phyloP scores from a whole-genome alignment of 441 rosid species.

The Hypseocharis bilobata region DNA sequence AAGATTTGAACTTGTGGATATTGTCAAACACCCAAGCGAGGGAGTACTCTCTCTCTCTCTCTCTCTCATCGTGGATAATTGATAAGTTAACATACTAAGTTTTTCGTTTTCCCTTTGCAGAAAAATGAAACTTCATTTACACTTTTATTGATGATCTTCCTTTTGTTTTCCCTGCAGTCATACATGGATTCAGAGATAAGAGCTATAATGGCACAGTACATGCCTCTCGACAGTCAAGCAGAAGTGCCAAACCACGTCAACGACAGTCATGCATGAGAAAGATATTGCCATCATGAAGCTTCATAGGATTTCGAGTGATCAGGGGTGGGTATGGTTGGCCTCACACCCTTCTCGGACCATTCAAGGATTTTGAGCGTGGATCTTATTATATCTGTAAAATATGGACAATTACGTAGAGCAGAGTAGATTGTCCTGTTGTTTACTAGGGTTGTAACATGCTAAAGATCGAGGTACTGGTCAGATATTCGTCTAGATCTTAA shows the following conservation, averaged over 20 bases:
- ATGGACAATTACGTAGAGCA: conserved; percentile 26
- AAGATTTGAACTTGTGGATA: too few species aligned
- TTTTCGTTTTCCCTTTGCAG: too few species aligned
- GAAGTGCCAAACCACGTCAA: conserved; percentile 60
- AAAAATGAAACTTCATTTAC: background rate
- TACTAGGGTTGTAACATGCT: conserved; percentile 15
- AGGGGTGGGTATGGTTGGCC: conserved; percentile 7
- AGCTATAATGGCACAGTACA: conserved; percentile 98
- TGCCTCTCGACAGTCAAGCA: conserved; percentile 88
- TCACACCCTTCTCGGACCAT: conserved; percentile 5
- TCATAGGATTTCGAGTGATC: conserved; percentile 7
- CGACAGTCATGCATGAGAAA: conserved; percentile 45
- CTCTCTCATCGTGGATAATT: too few species aligned
- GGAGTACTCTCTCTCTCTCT: too few species aligned
- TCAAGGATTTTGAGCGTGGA: conserved; percentile 19
- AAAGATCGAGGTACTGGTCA: conserved; percentile 18
- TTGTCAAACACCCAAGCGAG: too few species aligned
- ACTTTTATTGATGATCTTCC: background rate
- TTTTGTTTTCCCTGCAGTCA: conserved; percentile 40
- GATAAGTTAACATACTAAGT: too few species aligned
- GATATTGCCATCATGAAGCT: background rate
- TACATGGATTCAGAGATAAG: conserved; percentile 99
- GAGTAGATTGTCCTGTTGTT: conserved; percentile 21
- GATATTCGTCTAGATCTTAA: too few species aligned
- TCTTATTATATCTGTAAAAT: conserved; percentile 26